phyloP scores from a whole-genome alignment of 768 basidiomycete species.

The Lactifluus hygrophoroides region DNA sequence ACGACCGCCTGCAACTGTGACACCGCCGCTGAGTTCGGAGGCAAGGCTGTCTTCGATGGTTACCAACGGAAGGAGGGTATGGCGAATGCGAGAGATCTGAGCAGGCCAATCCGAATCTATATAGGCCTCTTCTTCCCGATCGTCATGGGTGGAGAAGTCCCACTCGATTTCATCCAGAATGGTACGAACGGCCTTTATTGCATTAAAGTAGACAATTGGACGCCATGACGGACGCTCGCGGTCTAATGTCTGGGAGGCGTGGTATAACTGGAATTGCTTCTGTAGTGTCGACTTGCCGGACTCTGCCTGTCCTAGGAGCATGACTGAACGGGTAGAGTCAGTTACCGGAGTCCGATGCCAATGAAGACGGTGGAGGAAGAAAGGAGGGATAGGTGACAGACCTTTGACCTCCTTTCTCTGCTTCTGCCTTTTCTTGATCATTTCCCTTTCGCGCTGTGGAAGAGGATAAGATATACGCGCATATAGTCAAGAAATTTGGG shows the following conservation, averaged over 20 bases:
- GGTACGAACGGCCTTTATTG: slow-evolving; percentile 31
- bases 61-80: slow-evolving; percentile 52
- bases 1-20: slow-evolving; percentile 51
- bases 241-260: slow-evolving; percentile 42
- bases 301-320: slow-evolving; percentile 74
- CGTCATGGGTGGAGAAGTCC: slow-evolving; percentile 18
- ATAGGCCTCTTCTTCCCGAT: slow-evolving; percentile 13
- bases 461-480: neutral
- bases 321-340: slow-evolving; percentile 34
- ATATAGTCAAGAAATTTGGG: neutral
- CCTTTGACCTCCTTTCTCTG: slow-evolving; percentile 48
- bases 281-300: slow-evolving; percentile 75
- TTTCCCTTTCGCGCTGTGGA: slow-evolving; percentile 38
- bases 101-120: slow-evolving; percentile 27
- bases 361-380: neutral
- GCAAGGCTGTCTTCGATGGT: slow-evolving; percentile 61
- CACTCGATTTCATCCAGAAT: slow-evolving; percentile 25
- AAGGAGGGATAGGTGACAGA: slow-evolving; percentile 19
- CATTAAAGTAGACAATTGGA: slow-evolving; percentile 39
- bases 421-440: slow-evolving; percentile 37
- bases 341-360: neutral
- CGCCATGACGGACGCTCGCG: slow-evolving; percentile 35
- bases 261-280: slow-evolving; percentile 79
- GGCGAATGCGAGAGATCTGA: slow-evolving; percentile 46
- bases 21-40: slow-evolving; percentile 57